Percentiles rank a stretch among this genome's conserved stretches.
Conservation (phyloP, 2,329 filamentous ascomycete species). For the Boeremia exigua region DNA sequence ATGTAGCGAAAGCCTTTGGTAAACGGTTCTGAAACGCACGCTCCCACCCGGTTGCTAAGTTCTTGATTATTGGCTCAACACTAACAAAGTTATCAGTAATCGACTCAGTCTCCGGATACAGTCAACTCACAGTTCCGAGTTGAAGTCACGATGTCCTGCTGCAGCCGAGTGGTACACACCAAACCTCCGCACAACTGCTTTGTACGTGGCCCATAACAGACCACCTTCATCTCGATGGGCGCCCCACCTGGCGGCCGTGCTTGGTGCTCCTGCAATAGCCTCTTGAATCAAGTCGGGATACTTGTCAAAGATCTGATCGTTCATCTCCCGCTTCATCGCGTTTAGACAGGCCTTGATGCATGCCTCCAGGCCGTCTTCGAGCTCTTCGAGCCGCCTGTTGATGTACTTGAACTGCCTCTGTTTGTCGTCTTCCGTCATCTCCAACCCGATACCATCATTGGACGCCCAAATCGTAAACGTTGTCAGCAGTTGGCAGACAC, state of each 20-base stretch:
- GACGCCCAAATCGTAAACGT: conserved; percentile 61
- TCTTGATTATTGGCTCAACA: conserved; percentile 48
- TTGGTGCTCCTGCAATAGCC: conserved; percentile 48
- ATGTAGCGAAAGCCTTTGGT: conserved; percentile 49
- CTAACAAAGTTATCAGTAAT: conserved; percentile 9
- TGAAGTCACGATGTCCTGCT: conserved; percentile 51
- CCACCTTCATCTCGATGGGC: conserved; percentile 53
- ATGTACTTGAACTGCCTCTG: conserved; percentile 50
- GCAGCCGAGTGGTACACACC: conserved; percentile 53
- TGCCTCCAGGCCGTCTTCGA: conserved; percentile 52
- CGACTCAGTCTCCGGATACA: too few relatives aligned
- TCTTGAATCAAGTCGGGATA: conserved; percentile 49
- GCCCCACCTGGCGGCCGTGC: conserved; percentile 47
- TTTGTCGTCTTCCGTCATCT: conserved; percentile 51
- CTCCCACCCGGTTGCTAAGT: conserved; percentile 53
- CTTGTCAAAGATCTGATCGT: conserved; percentile 56
- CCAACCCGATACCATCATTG: conserved; percentile 50
- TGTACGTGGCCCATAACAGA: conserved; percentile 61
- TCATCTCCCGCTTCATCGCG: conserved; percentile 50
- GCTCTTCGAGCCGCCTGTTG: conserved; percentile 46
- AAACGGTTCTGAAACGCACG: conserved; percentile 52
- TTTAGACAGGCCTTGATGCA: conserved; percentile 49
- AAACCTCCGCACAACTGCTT: conserved; percentile 60
- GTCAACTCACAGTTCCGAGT: conserved; percentile 40
- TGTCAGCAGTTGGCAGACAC: conserved; percentile 58